Conservation (phyloP, 192 early-diverging fungal genomes). For the Coemansia sp. region DNA sequence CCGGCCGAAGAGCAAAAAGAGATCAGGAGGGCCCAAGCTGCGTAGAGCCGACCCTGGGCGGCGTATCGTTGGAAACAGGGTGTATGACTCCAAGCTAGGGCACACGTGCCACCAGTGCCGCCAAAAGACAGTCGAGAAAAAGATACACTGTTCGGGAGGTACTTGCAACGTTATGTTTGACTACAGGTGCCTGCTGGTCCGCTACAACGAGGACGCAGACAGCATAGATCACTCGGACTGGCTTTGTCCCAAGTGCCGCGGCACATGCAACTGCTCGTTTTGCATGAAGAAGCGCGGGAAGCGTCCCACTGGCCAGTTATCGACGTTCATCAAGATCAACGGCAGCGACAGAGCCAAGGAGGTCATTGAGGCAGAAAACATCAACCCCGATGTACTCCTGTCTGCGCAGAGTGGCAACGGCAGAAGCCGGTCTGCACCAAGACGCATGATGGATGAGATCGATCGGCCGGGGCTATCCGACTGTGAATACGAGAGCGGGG, state of each 20-base stretch:
- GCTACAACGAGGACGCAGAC: constrained; percentile 34
- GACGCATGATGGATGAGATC: background rate
- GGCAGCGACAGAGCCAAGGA: constrained; percentile 24
- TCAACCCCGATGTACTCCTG: constrained; percentile 1
- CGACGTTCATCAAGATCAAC: constrained; percentile 27
- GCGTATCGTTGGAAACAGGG: constrained; percentile 22
- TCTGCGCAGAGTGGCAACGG: background rate
- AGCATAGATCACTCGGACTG: constrained; percentile 17
- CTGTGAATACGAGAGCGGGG: background rate
- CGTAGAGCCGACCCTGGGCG: constrained; percentile 19
- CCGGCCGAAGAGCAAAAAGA: constrained; percentile 12
- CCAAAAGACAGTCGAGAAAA: constrained; percentile 41
- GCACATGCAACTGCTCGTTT: constrained; percentile 40
- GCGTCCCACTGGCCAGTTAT: constrained; percentile 38
- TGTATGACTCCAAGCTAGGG: constrained; percentile 29
- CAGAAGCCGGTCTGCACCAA: background rate
- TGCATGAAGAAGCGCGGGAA: constrained; percentile 36
- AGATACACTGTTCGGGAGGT: constrained; percentile 28
- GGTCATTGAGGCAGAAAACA: constrained; percentile 11
- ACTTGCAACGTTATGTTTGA: constrained; percentile 34
- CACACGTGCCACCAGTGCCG: constrained; percentile 50
- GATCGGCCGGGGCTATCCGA: background rate
- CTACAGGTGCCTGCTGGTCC: constrained; percentile 28
- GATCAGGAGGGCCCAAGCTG: background rate
- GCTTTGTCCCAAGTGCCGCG: constrained; percentile 39